Percentiles rank a stretch among this genome's conserved stretches.
Evolutionary conservation across 1,284 basidiomycete species (phyloP).

Genomic region (Fistulina hepatica): DNA sequence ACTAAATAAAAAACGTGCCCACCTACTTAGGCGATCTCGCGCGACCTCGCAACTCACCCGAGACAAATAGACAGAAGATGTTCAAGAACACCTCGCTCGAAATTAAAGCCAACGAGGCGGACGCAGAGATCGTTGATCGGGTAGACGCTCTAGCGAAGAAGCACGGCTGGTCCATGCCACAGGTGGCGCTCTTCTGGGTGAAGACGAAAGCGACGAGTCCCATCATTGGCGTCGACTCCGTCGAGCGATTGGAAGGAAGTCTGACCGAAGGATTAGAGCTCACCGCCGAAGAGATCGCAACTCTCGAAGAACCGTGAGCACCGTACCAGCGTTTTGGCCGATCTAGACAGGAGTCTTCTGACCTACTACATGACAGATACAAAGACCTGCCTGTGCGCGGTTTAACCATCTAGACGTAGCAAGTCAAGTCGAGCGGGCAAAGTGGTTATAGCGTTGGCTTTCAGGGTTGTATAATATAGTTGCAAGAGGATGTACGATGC

Average conservation of each 20-base stretch:
- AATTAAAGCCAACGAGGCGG: constrained; percentile 3
- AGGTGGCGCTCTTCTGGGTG: constrained; percentile 28
- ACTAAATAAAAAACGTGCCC: no score
- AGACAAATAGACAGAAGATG: constrained; percentile 8
- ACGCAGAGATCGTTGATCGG: constrained; percentile 17
- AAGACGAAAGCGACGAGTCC: constrained; percentile 15
- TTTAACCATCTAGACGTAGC: no score
- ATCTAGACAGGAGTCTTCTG: no score
- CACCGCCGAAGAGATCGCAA: not conserved
- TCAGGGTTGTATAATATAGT: no score
- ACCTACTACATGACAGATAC: no score
- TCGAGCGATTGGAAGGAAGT: not conserved
- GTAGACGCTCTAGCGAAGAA: constrained; percentile 29
- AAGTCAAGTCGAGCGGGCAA: no score
- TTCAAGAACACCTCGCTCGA: constrained; percentile 3
- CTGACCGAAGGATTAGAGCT: not conserved
- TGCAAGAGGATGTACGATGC: no score
- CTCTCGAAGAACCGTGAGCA: not conserved
- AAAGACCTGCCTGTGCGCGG: no score
- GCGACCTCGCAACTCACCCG: constrained; percentile 20
- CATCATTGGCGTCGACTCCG: not conserved
- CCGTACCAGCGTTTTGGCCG: no score
- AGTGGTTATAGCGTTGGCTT: no score
- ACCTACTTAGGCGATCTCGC: no score
- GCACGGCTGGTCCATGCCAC: constrained; percentile 27